phyloP scores from a whole-genome alignment of 2,329 filamentous ascomycete species.

The Didymella exigua region DNA sequence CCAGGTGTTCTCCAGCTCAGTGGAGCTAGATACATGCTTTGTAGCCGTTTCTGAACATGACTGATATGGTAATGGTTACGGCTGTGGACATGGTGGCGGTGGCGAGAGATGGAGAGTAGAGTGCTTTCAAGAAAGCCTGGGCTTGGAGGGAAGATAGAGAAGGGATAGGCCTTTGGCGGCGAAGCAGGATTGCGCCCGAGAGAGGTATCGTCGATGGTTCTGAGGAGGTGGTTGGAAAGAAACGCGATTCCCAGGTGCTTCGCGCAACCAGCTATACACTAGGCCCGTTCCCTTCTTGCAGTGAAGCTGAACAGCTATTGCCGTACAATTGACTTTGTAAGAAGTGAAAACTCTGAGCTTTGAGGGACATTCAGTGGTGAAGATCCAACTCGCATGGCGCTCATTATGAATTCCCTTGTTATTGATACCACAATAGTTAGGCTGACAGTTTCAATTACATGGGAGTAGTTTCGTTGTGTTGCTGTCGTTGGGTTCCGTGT shows the following conservation, averaged over 20 bases:
- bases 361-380: background rate
- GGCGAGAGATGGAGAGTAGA: too few species aligned
- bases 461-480: background rate
- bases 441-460: background rate
- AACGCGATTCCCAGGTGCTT: too few species aligned
- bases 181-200: too few species aligned
- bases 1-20: background rate
- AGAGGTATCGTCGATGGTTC: background rate
- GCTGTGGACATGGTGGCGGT: too few species aligned
- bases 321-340: background rate
- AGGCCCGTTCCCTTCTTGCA: background rate
- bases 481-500: background rate
- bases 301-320: background rate
- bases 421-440: background rate
- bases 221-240: background rate
- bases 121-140: background rate
- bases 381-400: background rate
- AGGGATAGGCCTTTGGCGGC: background rate
- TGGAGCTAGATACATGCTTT: too few species aligned
- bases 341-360: background rate
- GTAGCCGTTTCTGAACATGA: too few species aligned
- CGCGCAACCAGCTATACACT: background rate
- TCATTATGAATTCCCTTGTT: background rate
- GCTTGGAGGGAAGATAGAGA: background rate
- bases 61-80: too few species aligned